Evolutionary conservation across 108 stramenopile species (phyloP).

Genomic region (Stephanodiscus triporus): DNA sequence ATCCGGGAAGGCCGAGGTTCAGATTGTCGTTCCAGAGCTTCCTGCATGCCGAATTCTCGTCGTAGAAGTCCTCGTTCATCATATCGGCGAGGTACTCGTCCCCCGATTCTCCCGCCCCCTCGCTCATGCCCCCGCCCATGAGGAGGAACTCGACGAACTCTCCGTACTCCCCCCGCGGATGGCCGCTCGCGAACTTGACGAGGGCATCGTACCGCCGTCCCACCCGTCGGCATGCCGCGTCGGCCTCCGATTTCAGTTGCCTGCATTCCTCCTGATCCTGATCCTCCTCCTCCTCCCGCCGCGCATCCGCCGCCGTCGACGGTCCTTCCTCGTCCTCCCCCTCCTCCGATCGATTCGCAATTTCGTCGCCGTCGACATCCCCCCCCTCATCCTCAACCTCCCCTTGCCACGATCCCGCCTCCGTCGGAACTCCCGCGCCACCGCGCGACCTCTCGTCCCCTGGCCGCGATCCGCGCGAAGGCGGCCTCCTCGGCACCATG

Average conservation of each 20-base stretch:
- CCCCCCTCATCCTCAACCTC: too few relatives aligned
- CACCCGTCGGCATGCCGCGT: conserved; percentile 36
- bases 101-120: neutral
- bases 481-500: too few relatives aligned
- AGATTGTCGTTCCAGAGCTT: too few relatives aligned
- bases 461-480: too few relatives aligned
- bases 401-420: too few relatives aligned
- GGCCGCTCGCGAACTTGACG: conserved; percentile 17
- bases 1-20: conserved; percentile 25
- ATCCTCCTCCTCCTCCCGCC: neutral
- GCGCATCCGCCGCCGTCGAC: neutral
- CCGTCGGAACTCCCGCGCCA: too few relatives aligned
- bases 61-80: conserved; percentile 58
- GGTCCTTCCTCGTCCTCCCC: too few relatives aligned
- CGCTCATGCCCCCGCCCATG: conserved; percentile 13
- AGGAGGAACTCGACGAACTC: conserved; percentile 65
- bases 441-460: too few relatives aligned
- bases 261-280: conserved; percentile 45
- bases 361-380: too few relatives aligned
- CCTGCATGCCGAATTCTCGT: conserved; percentile 61
- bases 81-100: conserved; percentile 10
- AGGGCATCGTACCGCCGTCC: conserved; percentile 38
- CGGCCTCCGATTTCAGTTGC: conserved; percentile 42
- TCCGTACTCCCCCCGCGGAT: conserved; percentile 68
- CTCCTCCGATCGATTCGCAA: too few relatives aligned